These are phyloP conservation scores for Mycena epipterygia DNA, from an alignment of 768 basidiomycete genomes.

Conservation along the genomic window DNA sequence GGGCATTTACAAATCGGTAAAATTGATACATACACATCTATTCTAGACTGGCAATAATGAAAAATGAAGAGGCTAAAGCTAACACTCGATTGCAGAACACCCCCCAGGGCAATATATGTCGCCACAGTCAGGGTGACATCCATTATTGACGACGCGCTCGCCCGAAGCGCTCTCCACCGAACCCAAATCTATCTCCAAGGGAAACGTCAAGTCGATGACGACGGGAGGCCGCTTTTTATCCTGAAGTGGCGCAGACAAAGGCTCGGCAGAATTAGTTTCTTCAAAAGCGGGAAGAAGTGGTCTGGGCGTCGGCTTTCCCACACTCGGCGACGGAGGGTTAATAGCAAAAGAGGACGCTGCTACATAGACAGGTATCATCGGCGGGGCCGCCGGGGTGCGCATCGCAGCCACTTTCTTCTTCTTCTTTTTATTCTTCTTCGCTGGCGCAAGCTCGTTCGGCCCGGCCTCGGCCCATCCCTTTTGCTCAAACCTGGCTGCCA, in stretches of 20 bases:
- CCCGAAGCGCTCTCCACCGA: neutral
- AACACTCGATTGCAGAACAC: conserved; percentile 1
- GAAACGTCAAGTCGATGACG: conserved; percentile 8
- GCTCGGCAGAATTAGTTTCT: neutral
- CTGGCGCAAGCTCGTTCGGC: conserved; percentile 9
- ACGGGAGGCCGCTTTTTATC: neutral
- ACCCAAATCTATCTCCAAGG: neutral
- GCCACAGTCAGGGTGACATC: conserved; percentile 12
- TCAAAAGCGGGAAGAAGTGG: conserved; percentile 13
- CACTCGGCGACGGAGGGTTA: no score
- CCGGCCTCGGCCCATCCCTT: conserved; percentile 16
- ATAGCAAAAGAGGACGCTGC: no score
- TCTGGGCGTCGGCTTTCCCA: no score
- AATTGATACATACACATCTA: neutral
- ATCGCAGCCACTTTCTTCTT: neutral
- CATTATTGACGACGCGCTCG: neutral
- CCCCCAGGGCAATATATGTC: conserved; percentile 17
- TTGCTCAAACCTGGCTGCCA: conserved; percentile 8
- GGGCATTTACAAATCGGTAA: neutral
- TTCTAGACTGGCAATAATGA: no score
- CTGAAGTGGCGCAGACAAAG: neutral
- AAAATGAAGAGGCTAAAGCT: no score
- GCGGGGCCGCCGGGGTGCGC: neutral
- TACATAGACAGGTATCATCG: no score
- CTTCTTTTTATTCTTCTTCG: conserved; percentile 22